Conservation (phyloP, 2,329 filamentous ascomycete genomes). For the Zasmidium angulare region DNA sequence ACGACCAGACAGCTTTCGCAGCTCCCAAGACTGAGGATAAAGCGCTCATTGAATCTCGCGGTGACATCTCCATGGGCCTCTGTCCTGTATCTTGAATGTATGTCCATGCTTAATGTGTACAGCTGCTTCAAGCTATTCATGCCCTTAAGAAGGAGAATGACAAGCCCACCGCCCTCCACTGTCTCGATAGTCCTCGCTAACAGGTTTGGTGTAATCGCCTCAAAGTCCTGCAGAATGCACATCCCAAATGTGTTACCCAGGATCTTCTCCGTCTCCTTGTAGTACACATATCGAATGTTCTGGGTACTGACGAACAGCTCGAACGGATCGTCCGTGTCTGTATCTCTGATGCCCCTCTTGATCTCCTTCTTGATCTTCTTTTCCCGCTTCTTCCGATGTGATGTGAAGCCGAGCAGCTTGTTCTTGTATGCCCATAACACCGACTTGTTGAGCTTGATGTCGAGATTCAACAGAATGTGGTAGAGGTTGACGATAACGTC, state of each 20-base stretch:
- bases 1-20: slow-evolving; percentile 94
- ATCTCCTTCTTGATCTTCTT: slow-evolving; percentile 98
- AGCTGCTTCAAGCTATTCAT: slow-evolving; percentile 97
- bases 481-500: slow-evolving; percentile 95
- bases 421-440: slow-evolving; percentile 99
- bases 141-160: slow-evolving; percentile 86
- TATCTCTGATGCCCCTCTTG: slow-evolving; percentile 88
- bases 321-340: slow-evolving; percentile 91
- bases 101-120: slow-evolving; percentile 96
- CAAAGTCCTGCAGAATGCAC: slow-evolving; percentile 97
- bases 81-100: slow-evolving; percentile 92
- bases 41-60: slow-evolving; percentile 95
- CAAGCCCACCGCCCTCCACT: slow-evolving; percentile 91
- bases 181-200: slow-evolving; percentile 94
- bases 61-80: slow-evolving; percentile 95
- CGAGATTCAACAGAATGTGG: slow-evolving; percentile 85
- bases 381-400: slow-evolving; percentile 97
- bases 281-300: slow-evolving; percentile 98
- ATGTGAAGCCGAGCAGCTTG: slow-evolving; percentile 90
- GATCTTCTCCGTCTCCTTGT: slow-evolving; percentile 99
- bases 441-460: slow-evolving; percentile 93
- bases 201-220: slow-evolving; percentile 95
- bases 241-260: slow-evolving; percentile 97
- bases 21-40: slow-evolving; percentile 90
- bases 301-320: slow-evolving; percentile 95